A percentile compares a stretch with the other conserved stretches of the same genome.
Conservation (phyloP, 805 yeast species). For the Saturnispora hagleri region DNA sequence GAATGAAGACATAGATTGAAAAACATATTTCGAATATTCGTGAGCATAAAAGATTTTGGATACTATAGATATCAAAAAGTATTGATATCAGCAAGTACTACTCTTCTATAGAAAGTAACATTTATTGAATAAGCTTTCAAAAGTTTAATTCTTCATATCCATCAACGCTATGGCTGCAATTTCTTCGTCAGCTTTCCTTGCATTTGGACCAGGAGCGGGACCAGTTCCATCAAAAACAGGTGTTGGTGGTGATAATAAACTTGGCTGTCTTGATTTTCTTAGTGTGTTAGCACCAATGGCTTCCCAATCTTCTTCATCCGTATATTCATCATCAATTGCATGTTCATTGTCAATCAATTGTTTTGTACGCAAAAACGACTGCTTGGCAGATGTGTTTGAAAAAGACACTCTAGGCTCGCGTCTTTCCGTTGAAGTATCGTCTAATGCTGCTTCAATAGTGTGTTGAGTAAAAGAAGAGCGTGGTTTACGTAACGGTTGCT, state of each 20-base stretch:
- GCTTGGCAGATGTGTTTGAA: conserved; percentile 28
- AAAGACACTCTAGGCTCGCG: conserved; percentile 29
- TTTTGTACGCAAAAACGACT: conserved; percentile 31
- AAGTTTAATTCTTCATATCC: conserved; percentile 21
- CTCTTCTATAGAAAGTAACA: background rate
- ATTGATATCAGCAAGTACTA: background rate
- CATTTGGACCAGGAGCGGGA: conserved; percentile 5
- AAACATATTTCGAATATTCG: background rate
- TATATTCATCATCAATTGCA: conserved; percentile 26
- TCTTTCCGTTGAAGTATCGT: conserved; percentile 25
- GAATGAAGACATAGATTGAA: background rate
- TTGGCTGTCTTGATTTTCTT: conserved; percentile 19
- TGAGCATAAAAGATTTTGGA: background rate
- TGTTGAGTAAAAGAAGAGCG: conserved; percentile 26
- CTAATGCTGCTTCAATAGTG: conserved; percentile 25
- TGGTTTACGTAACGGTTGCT: conserved; percentile 23
- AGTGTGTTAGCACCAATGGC: conserved; percentile 73
- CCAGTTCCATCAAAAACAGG: conserved; percentile 7
- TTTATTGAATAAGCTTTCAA: background rate
- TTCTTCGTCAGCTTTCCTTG: conserved; percentile 24
- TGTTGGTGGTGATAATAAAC: conserved; percentile 17
- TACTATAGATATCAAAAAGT: background rate
- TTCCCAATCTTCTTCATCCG: conserved; percentile 98
- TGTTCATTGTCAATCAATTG: conserved; percentile 18
- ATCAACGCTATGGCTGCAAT: conserved; percentile 29